A percentile compares a stretch with the other conserved stretches of the same genome.
Evolutionary conservation across 768 basidiomycete species (phyloP).

Genomic region (Sporobolomyces pararoseus): DNA sequence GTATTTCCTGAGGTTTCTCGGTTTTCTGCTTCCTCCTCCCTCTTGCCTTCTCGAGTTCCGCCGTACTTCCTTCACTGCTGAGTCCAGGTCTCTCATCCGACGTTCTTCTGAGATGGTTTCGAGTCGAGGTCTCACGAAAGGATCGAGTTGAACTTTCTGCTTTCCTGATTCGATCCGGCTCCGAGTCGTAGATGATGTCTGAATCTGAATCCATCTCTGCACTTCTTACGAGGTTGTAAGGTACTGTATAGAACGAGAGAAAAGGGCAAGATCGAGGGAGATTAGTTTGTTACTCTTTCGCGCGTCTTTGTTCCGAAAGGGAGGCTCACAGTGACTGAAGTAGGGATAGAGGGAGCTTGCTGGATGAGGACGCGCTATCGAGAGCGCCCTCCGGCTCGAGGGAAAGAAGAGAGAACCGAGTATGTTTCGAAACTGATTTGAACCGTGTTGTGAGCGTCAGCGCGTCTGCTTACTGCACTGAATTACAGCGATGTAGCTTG

Average conservation of each 20-base stretch:
- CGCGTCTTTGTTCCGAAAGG: no score
- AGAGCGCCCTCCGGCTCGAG: neutral
- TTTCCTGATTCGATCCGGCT: constrained; percentile 10
- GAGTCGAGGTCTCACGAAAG: neutral
- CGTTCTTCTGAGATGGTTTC: neutral
- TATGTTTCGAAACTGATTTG: neutral
- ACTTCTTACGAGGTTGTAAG: no score
- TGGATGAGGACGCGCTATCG: neutral
- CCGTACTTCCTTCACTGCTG: constrained; percentile 2
- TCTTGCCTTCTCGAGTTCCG: neutral
- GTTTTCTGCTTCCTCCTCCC: neutral
- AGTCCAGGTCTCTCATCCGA: constrained; percentile 1
- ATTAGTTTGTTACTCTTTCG: no score
- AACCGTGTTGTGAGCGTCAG: no score
- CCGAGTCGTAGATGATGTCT: constrained; percentile 31
- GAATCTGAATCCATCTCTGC: neutral
- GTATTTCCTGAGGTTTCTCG: neutral
- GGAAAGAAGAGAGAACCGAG: neutral
- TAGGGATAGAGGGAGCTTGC: no score
- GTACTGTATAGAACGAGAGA: neutral
- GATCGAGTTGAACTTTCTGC: neutral
- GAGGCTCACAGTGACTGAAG: neutral
- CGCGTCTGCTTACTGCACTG: no score
- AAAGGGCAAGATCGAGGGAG: neutral
- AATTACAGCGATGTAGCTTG: no score